Percentiles rank a stretch among this genome's conserved stretches.
These are phyloP conservation scores for Pyracantha coccinea DNA, from an alignment of 331 rosid species.

Conservation along the genomic window DNA sequence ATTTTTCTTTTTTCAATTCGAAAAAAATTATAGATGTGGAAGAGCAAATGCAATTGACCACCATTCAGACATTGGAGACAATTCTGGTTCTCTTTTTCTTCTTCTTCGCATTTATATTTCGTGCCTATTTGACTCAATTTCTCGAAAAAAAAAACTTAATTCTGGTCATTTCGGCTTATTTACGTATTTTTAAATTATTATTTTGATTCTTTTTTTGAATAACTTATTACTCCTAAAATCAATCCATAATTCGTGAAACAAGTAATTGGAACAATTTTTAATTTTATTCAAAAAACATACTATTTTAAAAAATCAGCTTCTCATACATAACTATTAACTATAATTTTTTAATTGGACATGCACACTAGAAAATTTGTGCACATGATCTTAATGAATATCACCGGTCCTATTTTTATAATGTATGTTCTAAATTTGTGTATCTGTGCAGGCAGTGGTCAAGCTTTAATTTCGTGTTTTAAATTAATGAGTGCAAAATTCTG, in stretches of 20 bases:
- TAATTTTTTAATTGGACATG: too few species aligned
- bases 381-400: too few species aligned
- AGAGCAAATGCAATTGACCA: constrained; percentile 63
- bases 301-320: too few species aligned
- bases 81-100: constrained; percentile 29
- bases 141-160: neutral
- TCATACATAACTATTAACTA: too few species aligned
- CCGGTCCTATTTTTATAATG: neutral
- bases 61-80: constrained; percentile 48
- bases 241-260: neutral
- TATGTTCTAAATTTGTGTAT: neutral
- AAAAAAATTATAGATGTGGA: constrained; percentile 48
- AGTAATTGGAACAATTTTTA: too few species aligned
- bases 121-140: neutral
- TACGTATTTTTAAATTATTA: neutral
- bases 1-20: neutral
- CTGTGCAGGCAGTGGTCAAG: neutral
- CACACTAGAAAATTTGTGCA: too few species aligned
- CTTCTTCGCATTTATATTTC: neutral
- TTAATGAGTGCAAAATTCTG: neutral
- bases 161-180: neutral
- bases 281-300: too few species aligned
- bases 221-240: neutral
- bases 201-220: too few species aligned
- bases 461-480: neutral